Base-by-base conservation (phyloP, 1,284 basidiomycete genomes). In the Papiliotrema flavescens region DNA sequence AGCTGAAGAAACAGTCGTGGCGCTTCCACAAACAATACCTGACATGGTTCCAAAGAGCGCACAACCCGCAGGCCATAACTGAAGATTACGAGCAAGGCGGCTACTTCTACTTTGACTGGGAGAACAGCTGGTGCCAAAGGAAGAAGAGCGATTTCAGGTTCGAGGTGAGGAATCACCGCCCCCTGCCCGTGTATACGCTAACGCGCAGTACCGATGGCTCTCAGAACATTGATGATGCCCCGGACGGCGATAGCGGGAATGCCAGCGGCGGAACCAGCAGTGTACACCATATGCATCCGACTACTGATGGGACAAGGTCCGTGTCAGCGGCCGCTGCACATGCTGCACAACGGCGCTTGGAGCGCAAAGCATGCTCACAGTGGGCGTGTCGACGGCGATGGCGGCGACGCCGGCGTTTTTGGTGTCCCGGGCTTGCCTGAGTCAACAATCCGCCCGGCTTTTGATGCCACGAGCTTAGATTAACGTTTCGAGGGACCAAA, bases 61-160 rank as follows among this genome's bases (percentile, higher is more conserved):
- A 91, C 22, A 94, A 98, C 74, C 96, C 96, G n/a, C 92, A 96
- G 73, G 92, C 91, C 3, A 98, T 99, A 74, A 98, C 96, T 46
- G 95, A 98, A 69, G 96, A 98, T 76, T 99, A 98, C 74, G 96
- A 99, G 78, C 93, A 98, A 79, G 96, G 96, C 17, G 93, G 95
- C 24, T 95, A 94, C 74, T 89, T 93, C 51, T 94, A 95, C 81
- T 95, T 95, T 76, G 91, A 95, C 77, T 95, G 91, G 91, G 91
- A 95, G 76, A 90, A 90, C 56, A 90, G 89, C 59, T 98, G 95
- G 96, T 96, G 93, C 76, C 93, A 97, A 76, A 83, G 95, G 69
- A 92, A 94, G 80, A 98, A 98, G 84, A 88, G 87, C 74, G 94
- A 98, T 78, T 98, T 98, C 83, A 84, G 91, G 37, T 98, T 96